A percentile compares a stretch with the other conserved stretches of the same genome.
Evolutionary conservation across 352 stramenopile genomes (phyloP).

Genomic region (Phytophthora macrochlamydospora): DNA sequence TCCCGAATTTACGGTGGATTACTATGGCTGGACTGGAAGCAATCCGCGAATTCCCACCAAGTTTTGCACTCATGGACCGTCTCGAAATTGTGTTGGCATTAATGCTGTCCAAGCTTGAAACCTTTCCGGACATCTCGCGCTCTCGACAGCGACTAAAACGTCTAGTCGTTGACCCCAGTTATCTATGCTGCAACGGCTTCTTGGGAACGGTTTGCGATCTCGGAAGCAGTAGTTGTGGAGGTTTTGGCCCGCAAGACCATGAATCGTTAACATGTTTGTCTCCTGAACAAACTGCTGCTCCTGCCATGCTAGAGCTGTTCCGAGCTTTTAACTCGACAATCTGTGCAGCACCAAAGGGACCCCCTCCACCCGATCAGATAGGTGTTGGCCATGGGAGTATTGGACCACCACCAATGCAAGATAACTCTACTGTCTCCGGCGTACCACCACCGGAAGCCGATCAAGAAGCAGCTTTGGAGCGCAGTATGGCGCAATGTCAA

Average conservation of each 20-base stretch:
- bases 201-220: slow-evolving; percentile 33
- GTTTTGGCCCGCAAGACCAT: background rate
- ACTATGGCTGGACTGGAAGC: slow-evolving; percentile 25
- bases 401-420: background rate
- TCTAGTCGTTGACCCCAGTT: slow-evolving; percentile 18
- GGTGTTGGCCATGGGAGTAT: background rate
- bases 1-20: slow-evolving; percentile 34
- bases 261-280: slow-evolving; percentile 1
- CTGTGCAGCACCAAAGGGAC: slow-evolving; percentile 5
- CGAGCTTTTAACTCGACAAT: slow-evolving; percentile 20
- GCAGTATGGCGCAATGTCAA: slow-evolving; percentile 13
- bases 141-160: slow-evolving; percentile 6
- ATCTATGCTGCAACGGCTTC: slow-evolving; percentile 41
- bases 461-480: slow-evolving; percentile 7
- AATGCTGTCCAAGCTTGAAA: slow-evolving; percentile 12
- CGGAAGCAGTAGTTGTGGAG: slow-evolving; percentile 15
- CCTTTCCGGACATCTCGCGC: slow-evolving; percentile 32
- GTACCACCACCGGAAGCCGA: background rate
- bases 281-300: slow-evolving; percentile 5
- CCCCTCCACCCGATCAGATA: background rate
- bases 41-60: slow-evolving; percentile 18
- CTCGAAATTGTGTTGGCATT: slow-evolving; percentile 32
- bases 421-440: no score
- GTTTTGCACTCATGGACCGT: slow-evolving; percentile 22
- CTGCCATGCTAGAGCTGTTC: slow-evolving; percentile 20